These are phyloP conservation scores for Potentilla sterilis DNA, from an alignment of 306 rosid genomes.

Conservation along the genomic window DNA sequence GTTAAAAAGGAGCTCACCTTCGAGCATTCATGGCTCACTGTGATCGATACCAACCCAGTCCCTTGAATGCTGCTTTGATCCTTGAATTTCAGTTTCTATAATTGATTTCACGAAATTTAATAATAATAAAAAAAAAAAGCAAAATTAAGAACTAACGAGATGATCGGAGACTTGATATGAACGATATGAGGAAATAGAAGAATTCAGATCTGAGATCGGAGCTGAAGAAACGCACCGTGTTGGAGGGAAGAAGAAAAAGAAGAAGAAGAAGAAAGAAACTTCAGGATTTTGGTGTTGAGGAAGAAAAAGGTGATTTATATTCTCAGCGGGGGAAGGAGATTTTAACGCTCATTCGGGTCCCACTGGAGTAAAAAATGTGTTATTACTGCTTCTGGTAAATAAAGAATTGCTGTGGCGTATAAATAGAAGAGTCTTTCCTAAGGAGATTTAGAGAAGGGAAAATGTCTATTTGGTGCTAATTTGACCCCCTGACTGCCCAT, in stretches of 20 bases:
- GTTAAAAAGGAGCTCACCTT: conserved; percentile 34
- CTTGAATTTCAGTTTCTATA: neutral
- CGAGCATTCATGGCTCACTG: conserved; percentile 43
- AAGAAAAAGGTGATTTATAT: conserved; percentile 11
- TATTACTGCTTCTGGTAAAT: neutral
- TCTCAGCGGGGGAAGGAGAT: conserved; percentile 15
- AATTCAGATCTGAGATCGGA: conserved; percentile 22
- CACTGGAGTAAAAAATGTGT: neutral
- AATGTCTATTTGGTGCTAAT: too few relatives aligned
- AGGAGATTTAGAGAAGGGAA: too few relatives aligned
- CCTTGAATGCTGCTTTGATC: conserved; percentile 1
- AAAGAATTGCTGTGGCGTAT: neutral
- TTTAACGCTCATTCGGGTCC: conserved; percentile 5
- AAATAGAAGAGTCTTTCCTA: rapidly evolving
- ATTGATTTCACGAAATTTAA: neutral
- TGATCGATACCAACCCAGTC: neutral
- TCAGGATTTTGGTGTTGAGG: neutral
- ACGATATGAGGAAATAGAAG: neutral
- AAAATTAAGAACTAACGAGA: neutral
- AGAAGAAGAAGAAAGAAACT: neutral
- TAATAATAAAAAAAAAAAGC: neutral
- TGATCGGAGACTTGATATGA: neutral
- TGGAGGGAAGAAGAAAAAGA: conserved; percentile 20
- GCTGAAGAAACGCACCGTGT: conserved; percentile 21
- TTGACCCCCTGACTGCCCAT: too few relatives aligned